These are phyloP conservation scores for Alternaria arbusti DNA, from an alignment of 2,329 filamentous ascomycete genomes.

Conservation along the genomic window DNA sequence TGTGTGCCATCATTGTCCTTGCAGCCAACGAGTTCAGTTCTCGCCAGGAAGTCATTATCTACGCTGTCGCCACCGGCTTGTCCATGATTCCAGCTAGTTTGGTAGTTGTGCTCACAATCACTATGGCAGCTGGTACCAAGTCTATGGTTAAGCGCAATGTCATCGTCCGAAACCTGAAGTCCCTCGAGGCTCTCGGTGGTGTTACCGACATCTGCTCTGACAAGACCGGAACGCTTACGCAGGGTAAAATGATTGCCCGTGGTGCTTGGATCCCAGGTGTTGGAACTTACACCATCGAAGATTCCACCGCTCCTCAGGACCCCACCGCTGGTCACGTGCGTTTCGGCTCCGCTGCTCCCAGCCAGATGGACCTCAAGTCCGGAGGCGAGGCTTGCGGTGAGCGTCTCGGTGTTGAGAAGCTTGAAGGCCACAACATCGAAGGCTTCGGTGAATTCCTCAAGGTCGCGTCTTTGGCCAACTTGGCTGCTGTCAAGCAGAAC, in stretches of 20 bases:
- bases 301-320: constrained; percentile 42
- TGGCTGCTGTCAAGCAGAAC: constrained; percentile 58
- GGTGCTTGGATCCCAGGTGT: constrained; percentile 47
- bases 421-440: constrained; percentile 26
- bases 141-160: constrained; percentile 46
- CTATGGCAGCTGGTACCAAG: constrained; percentile 49
- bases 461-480: constrained; percentile 54
- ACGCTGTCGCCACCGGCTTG: constrained; percentile 48
- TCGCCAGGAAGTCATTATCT: constrained; percentile 49
- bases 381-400: constrained; percentile 21
- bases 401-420: constrained; percentile 23
- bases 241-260: constrained; percentile 48
- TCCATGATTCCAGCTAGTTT: constrained; percentile 49
- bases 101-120: constrained; percentile 49
- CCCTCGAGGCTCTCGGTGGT: constrained; percentile 44
- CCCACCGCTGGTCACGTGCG: constrained; percentile 42
- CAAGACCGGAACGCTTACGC: constrained; percentile 55
- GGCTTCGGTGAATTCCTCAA: constrained; percentile 44
- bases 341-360: constrained; percentile 31
- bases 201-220: constrained; percentile 58
- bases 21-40: constrained; percentile 48
- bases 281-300: constrained; percentile 47
- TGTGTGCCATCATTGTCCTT: constrained; percentile 51
- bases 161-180: constrained; percentile 45
- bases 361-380: constrained; percentile 34